Conservation (phyloP, 768 basidiomycete species). For the Exidia glandulosa region DNA sequence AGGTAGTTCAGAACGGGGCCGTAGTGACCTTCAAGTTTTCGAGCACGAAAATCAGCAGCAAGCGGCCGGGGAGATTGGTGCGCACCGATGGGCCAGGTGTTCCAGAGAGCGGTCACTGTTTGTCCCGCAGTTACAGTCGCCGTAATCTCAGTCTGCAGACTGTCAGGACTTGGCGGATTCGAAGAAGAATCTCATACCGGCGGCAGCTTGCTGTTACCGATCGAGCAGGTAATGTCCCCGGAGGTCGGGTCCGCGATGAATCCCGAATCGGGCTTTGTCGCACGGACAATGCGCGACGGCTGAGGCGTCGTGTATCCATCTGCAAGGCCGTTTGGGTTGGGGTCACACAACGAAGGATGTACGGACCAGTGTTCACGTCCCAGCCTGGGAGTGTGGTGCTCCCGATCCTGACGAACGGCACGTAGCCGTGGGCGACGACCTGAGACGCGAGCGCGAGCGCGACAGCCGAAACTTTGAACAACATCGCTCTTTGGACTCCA, state of each 20-base stretch:
- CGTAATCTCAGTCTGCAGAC: neutral
- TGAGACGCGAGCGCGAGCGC: conserved; percentile 1
- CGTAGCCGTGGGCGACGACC: conserved; percentile 1
- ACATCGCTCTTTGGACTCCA: neutral
- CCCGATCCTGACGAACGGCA: conserved; percentile 3
- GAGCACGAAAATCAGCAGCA: too few species aligned
- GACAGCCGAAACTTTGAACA: neutral
- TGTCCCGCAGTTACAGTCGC: conserved; percentile 1
- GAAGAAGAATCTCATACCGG: neutral
- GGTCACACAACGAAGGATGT: neutral
- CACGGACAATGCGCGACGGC: conserved; percentile 1
- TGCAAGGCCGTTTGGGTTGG: neutral
- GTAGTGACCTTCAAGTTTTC: neutral
- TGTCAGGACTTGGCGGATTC: neutral
- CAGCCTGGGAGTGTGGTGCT: conserved; percentile 3
- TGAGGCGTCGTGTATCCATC: neutral
- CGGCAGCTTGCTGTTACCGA: conserved; percentile 3
- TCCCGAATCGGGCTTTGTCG: neutral
- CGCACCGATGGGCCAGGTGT: conserved; percentile 3
- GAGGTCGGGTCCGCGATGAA: conserved; percentile 1
- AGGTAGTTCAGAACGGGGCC: conserved; percentile 1
- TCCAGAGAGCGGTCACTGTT: conserved; percentile 1
- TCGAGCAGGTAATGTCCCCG: conserved; percentile 4
- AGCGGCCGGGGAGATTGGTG: too few species aligned
- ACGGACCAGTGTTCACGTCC: neutral